A percentile compares a stretch with the other conserved stretches of the same genome.
Evolutionary conservation across 2,329 filamentous ascomycete species (phyloP).

Genomic region (Myotisia sp.): DNA sequence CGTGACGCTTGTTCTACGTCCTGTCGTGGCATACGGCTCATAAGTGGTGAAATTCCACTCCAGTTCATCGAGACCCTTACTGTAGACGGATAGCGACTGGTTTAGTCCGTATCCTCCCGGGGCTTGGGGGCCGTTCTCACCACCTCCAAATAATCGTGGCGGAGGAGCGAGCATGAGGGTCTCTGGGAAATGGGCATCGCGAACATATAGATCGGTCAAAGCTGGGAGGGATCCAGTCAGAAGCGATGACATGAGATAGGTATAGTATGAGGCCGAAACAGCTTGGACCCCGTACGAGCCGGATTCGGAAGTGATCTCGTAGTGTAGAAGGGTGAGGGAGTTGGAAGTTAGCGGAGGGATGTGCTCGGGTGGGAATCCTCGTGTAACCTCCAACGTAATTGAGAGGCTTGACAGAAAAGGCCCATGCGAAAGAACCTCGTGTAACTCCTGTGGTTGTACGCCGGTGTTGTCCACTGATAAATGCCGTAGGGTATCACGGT

Average conservation of each 20-base stretch:
- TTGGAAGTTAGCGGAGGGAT: constrained; percentile 53
- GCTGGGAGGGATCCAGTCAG: constrained; percentile 60
- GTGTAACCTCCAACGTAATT: constrained; percentile 42
- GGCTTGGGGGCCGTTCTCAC: constrained; percentile 17
- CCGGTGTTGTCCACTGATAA: constrained; percentile 61
- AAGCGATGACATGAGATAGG: constrained; percentile 72
- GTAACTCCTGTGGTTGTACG: constrained; percentile 34
- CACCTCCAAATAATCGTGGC: constrained; percentile 36
- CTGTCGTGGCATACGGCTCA: constrained; percentile 29
- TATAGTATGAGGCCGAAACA: constrained; percentile 54
- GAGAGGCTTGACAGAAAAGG: constrained; percentile 35
- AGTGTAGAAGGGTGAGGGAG: constrained; percentile 60
- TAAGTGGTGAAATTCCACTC: constrained; percentile 55
- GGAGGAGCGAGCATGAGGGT: constrained; percentile 60
- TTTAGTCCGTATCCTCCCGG: constrained; percentile 32
- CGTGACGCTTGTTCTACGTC: constrained; percentile 25
- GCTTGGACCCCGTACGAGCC: constrained; percentile 44
- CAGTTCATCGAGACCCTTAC: constrained; percentile 51
- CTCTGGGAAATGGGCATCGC: constrained; percentile 70
- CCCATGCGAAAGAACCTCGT: constrained; percentile 30
- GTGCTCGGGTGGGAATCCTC: constrained; percentile 41
- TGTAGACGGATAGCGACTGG: constrained; percentile 48
- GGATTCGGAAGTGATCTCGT: constrained; percentile 54
- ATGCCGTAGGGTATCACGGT: constrained; percentile 47
- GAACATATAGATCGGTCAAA: constrained; percentile 67